Conservation (phyloP, 495 filamentous ascomycete species). For the Penicillium steckii region DNA sequence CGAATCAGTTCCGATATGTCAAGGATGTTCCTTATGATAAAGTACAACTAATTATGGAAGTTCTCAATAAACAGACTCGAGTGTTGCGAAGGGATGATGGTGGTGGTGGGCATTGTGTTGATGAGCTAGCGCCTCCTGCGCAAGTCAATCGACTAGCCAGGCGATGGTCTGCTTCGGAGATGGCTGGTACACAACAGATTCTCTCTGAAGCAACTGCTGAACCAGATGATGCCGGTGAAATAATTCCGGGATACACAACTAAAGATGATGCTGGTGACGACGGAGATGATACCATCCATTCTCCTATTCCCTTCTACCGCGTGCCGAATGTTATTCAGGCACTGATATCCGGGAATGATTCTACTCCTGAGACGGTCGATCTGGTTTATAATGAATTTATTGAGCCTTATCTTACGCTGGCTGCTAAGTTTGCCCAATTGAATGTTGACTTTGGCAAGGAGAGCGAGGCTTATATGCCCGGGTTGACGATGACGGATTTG, state of each 20-base stretch:
- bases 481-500: constrained; percentile 67
- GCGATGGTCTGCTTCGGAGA: not conserved
- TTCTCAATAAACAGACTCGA: constrained; percentile 70
- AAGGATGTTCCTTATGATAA: constrained; percentile 74
- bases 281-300: constrained; percentile 89
- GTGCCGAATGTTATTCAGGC: constrained; percentile 82
- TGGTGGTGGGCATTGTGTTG: constrained; percentile 11
- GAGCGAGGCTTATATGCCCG: constrained; percentile 63
- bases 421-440: constrained; percentile 65
- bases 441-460: constrained; percentile 52
- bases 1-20: constrained; percentile 73
- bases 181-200: constrained; percentile 13
- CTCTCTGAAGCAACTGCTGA: constrained; percentile 20
- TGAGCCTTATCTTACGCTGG: constrained; percentile 71
- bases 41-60: constrained; percentile 64
- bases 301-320: constrained; percentile 66
- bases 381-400: constrained; percentile 92
- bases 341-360: constrained; percentile 51
- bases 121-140: constrained; percentile 39
- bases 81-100: constrained; percentile 40
- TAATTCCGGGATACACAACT: constrained; percentile 85
- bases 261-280: constrained; percentile 78
- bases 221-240: constrained; percentile 22
- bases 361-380: constrained; percentile 68
- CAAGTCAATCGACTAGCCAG: constrained; percentile 20